Percentiles rank a stretch among this genome's conserved stretches.
These are phyloP conservation scores for Nicotiana sylvestris DNA, from an alignment of 257 asterid species.

Conservation along the genomic window DNA sequence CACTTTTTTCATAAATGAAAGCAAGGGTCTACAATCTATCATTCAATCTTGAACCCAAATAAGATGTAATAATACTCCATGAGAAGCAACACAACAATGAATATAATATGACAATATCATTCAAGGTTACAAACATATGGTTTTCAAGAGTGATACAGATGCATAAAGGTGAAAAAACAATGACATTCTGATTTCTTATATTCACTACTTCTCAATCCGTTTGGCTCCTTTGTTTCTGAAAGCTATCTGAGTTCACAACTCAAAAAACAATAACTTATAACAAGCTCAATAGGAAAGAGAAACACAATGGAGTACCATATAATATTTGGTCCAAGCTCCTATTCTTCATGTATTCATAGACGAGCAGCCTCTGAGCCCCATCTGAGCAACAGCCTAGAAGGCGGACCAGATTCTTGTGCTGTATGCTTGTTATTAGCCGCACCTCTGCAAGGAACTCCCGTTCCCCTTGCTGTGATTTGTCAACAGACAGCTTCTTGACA, in stretches of 20 bases:
- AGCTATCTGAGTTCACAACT: not conserved
- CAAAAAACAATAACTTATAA: not conserved
- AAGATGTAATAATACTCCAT: no score
- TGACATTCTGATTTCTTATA: not conserved
- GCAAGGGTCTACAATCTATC: no score
- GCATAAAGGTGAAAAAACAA: not conserved
- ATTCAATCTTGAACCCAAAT: no score
- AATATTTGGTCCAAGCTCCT: constrained; percentile 67
- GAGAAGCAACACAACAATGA: no score
- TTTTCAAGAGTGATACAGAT: not conserved
- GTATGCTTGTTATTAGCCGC: constrained; percentile 70
- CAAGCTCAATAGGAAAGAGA: not conserved
- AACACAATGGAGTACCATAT: constrained; percentile 58
- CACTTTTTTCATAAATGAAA: no score
- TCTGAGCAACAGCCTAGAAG: constrained; percentile 79
- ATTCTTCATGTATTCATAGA: constrained; percentile 78
- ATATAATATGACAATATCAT: not conserved
- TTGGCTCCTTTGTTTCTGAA: not conserved
- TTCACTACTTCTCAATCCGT: not conserved
- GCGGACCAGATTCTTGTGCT: constrained; percentile 77
- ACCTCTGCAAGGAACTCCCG: constrained; percentile 69
- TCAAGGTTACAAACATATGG: not conserved
- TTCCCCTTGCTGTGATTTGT: constrained; percentile 77
- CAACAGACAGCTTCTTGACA: constrained; percentile 56
- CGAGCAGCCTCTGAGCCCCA: constrained; percentile 66